Evolutionary conservation across 1,284 basidiomycete genomes (phyloP).

Genomic region (Sporisorium reilianum): DNA sequence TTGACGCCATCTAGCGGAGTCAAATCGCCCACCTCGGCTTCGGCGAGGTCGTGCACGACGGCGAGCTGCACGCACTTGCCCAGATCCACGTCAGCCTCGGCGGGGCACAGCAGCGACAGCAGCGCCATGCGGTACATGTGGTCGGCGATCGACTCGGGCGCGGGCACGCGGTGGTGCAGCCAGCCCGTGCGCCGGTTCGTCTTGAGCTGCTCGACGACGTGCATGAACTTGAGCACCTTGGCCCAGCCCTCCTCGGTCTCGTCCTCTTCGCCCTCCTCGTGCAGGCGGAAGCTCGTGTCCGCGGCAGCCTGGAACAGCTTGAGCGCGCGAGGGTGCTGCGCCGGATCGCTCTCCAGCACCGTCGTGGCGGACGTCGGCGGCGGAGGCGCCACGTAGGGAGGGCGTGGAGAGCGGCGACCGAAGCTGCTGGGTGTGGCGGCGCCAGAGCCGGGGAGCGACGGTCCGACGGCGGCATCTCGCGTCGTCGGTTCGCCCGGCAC

Average conservation of each 20-base stretch:
- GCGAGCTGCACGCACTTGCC: conserved; percentile 88
- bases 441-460: conserved; percentile 32
- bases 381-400: conserved; percentile 60
- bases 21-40: conserved; percentile 96
- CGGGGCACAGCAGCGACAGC: conserved; percentile 81
- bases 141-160: conserved; percentile 81
- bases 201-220: conserved; percentile 64
- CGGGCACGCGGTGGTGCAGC: conserved; percentile 63
- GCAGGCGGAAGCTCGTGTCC: conserved; percentile 37
- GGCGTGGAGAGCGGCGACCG: conserved; percentile 56
- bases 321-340: conserved; percentile 46
- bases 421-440: conserved; percentile 42
- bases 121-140: conserved; percentile 98
- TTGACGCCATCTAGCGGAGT: conserved; percentile 87
- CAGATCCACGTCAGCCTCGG: conserved; percentile 73
- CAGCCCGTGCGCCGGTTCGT: conserved; percentile 66
- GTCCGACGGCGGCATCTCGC: conserved; percentile 28
- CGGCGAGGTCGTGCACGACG: conserved; percentile 93
- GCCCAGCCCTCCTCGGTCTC: conserved; percentile 49
- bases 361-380: conserved; percentile 54
- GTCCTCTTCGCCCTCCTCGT: conserved; percentile 49
- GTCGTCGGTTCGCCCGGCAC: conserved; percentile 11
- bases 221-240: conserved; percentile 64
- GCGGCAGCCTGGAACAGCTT: conserved; percentile 38
- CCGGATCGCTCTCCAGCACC: conserved; percentile 47